Evolutionary conservation across 371 early-diverging fungal species (phyloP), one percentile per base, ranked within the genome.

Genomic region (Entomophthora muscae): DNA sequence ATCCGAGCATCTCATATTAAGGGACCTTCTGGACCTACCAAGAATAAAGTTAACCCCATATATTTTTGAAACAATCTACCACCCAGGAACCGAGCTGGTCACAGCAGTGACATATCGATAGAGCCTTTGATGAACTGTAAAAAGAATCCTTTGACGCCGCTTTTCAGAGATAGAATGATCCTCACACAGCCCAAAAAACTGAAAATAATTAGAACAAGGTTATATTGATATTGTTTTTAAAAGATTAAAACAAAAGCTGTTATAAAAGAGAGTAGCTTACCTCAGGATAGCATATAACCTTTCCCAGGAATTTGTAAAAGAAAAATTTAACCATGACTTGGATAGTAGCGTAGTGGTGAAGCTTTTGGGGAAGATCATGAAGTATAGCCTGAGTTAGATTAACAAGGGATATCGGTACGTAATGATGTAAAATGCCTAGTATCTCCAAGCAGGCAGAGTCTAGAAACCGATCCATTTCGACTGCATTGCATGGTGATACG

Each of bases 261-360:
- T n/a, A n/a, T n/a, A n/a, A n/a, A n/a, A n/a, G n/a, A n/a, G n/a
- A n/a, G n/a, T n/a, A n/a, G n/a, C 63, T 66, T 66, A 68, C 75
- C 70, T 74, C 75, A 7, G 75, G 75, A 32, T 72, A 72, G 26
- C 71, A 69, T 10, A 75, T 71, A n/a, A 69, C 70, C 64, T 70
- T 68, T 65, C 71, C 73, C 66, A 75, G 67, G 64, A 75, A 75
- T 10, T 71, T 69, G 52, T 70, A 72, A 62, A 73, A 75, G 65
- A 75, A 72, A 57, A 72, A 75, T 53, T 75, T 72, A 55, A 75
- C 66, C 53, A 72, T 65, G 30, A 75, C 67, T 42, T 72, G 65
- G 42, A 72, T 33, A 2, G 68, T 70, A 1, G 73, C 75, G 58
- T 75, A 71, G 21, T 71, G 57, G 29, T 63, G 73, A 22, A 68